A percentile compares a stretch with the other conserved stretches of the same genome.
Evolutionary conservation across 2,329 filamentous ascomycete species (phyloP).

Genomic region (Fusarium lyarnte): DNA sequence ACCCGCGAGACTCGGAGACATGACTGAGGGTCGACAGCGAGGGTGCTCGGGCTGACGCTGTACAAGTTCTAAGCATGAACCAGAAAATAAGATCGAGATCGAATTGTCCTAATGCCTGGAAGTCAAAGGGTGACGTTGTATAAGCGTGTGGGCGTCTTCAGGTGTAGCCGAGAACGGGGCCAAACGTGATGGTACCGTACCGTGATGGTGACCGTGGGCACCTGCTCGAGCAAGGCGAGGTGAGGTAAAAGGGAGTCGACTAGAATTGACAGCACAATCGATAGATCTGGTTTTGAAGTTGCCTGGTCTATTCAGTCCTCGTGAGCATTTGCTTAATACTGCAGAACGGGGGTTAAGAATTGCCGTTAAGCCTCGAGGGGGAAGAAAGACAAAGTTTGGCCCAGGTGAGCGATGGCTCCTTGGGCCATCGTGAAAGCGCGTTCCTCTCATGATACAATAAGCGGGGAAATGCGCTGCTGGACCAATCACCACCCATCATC

Average conservation of each 20-base stretch:
- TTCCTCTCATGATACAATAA: constrained; percentile 53
- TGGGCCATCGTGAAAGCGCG: constrained; percentile 35
- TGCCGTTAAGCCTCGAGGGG: constrained; percentile 39
- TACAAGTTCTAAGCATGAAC: constrained; percentile 16
- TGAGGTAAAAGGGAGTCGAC: neutral
- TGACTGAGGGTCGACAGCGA: constrained; percentile 52
- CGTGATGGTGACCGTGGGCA: constrained; percentile 26
- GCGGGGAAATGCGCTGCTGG: constrained; percentile 44
- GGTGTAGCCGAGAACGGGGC: constrained; percentile 23
- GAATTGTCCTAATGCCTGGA: constrained; percentile 9
- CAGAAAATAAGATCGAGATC: constrained; percentile 6
- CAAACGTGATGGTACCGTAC: constrained; percentile 27
- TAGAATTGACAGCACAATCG: constrained; percentile 13
- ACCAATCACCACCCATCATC: constrained; percentile 47
- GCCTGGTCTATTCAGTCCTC: neutral
- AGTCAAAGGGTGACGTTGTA: constrained; percentile 9
- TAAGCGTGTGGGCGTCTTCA: constrained; percentile 14
- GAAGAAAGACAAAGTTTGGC: constrained; percentile 42
- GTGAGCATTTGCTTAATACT: constrained; percentile 6
- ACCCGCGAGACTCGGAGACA: constrained; percentile 56
- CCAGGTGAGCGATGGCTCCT: constrained; percentile 36
- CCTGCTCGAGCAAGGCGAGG: constrained; percentile 12
- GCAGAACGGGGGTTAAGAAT: constrained; percentile 23
- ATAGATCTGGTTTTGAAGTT: neutral
- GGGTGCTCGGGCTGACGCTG: constrained; percentile 42